A percentile compares a stretch with the other conserved stretches of the same genome.
phyloP scores from a whole-genome alignment of 2,329 filamentous ascomycete species.

The Arthrocladium fulminans region DNA sequence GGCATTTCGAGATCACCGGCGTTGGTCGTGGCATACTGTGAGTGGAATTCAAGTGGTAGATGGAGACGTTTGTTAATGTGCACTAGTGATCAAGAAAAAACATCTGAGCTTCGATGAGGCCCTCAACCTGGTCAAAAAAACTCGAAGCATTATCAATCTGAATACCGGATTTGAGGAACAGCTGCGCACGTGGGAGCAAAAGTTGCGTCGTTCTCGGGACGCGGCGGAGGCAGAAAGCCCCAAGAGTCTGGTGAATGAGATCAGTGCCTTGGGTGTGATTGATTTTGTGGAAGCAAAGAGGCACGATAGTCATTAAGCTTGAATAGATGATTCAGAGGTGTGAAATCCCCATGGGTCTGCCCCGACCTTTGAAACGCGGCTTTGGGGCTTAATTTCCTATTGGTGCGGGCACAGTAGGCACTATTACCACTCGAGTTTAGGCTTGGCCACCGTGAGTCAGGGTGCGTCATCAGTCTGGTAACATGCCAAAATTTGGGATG shows the following conservation, averaged over 20 bases:
- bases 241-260: background rate
- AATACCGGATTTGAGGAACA: slow-evolving; percentile 21
- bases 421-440: background rate
- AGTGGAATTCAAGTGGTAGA: slow-evolving; percentile 6
- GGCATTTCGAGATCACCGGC: slow-evolving; percentile 22
- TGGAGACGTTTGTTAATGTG: background rate
- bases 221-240: background rate
- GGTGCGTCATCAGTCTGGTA: background rate
- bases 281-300: background rate
- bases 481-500: background rate
- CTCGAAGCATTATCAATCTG: slow-evolving; percentile 16
- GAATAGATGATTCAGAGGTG: too few species aligned
- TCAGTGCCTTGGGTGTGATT: background rate
- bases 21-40: slow-evolving; percentile 21
- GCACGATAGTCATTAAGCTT: too few species aligned
- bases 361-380: too few species aligned
- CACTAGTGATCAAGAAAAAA: slow-evolving; percentile 19
- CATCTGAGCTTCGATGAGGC: slow-evolving; percentile 15
- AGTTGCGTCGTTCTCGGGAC: background rate
- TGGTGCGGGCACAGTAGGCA: background rate
- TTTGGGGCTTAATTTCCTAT: too few species aligned
- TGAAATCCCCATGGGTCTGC: too few species aligned
- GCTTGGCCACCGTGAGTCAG: background rate
- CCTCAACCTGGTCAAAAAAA: slow-evolving; percentile 15
- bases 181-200: slow-evolving; percentile 17